A percentile compares a stretch with the other conserved stretches of the same genome.
Evolutionary conservation across 495 filamentous ascomycete species (phyloP).

Genomic region (Hyphodiscus hymeniophilus): DNA sequence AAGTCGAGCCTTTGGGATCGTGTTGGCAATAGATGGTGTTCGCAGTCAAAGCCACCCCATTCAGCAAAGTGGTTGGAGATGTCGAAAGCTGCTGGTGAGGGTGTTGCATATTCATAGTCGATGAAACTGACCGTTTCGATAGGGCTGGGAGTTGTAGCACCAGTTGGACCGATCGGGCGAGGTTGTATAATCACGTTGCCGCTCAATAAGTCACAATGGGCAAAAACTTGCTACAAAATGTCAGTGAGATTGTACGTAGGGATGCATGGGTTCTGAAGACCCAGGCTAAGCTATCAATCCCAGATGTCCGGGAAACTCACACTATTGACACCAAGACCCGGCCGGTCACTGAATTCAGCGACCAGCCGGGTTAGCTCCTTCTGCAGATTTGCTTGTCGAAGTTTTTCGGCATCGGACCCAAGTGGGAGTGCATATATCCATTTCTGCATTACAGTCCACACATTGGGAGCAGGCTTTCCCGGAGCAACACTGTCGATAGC

Average conservation of each 20-base stretch:
- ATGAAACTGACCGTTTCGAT: constrained; percentile 66
- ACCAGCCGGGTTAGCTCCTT: constrained; percentile 64
- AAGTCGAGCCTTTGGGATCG: constrained; percentile 70
- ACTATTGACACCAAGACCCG: constrained; percentile 62
- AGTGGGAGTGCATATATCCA: constrained; percentile 85
- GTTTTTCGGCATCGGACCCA: constrained; percentile 54
- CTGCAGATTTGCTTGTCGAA: constrained; percentile 60
- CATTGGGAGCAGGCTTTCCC: constrained; percentile 60
- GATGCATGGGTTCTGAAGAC: no score
- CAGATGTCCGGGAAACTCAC: constrained; percentile 39
- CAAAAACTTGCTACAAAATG: constrained; percentile 65
- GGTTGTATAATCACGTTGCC: constrained; percentile 92
- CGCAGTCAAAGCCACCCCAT: constrained; percentile 96
- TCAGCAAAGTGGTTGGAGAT: constrained; percentile 99
- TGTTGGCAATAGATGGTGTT: constrained; percentile 77
- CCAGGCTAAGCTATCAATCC: no score
- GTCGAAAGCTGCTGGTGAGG: constrained; percentile 94
- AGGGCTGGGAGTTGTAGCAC: constrained; percentile 22
- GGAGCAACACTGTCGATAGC: constrained; percentile 49
- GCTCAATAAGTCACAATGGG: constrained; percentile 88
- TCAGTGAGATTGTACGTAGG: neutral
- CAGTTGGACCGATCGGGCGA: constrained; percentile 23
- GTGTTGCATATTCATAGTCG: constrained; percentile 95
- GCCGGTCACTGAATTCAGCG: constrained; percentile 59
- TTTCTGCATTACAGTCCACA: constrained; percentile 92